A percentile compares a stretch with the other conserved stretches of the same genome.
phyloP scores from a whole-genome alignment of 768 basidiomycete genomes.

The Chiua virens region DNA sequence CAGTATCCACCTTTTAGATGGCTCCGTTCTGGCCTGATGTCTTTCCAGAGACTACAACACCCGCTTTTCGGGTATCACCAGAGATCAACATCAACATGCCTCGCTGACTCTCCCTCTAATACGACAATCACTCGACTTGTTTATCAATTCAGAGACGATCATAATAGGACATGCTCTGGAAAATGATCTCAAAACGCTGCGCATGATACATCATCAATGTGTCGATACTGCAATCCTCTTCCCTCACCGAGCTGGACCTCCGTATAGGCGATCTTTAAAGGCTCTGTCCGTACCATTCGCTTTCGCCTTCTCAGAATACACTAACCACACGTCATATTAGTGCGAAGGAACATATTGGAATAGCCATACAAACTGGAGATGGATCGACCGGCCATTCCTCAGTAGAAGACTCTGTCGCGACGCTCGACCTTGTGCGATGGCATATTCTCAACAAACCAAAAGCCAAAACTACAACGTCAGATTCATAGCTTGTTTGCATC shows the following conservation, averaged over 20 bases:
- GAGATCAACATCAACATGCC: constrained; percentile 59
- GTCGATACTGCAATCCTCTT: constrained; percentile 89
- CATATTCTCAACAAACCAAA: constrained; percentile 64
- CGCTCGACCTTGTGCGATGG: constrained; percentile 87
- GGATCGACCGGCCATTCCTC: constrained; percentile 83
- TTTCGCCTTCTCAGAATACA: background rate
- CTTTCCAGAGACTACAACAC: constrained; percentile 82
- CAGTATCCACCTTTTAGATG: constrained; percentile 24
- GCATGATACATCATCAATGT: constrained; percentile 81
- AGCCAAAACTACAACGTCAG: constrained; percentile 16
- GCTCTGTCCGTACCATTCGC: constrained; percentile 59
- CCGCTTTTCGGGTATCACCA: constrained; percentile 81
- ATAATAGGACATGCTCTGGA: constrained; percentile 90
- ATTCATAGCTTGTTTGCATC: constrained; percentile 10
- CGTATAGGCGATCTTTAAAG: constrained; percentile 76
- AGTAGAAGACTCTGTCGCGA: constrained; percentile 84
- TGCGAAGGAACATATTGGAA: constrained; percentile 77
- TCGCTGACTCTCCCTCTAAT: constrained; percentile 64
- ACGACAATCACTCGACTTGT: constrained; percentile 62
- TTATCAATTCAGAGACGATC: constrained; percentile 80
- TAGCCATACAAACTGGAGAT: constrained; percentile 79
- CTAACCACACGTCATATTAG: constrained; percentile 38
- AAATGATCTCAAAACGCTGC: constrained; percentile 89
- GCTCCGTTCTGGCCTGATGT: constrained; percentile 1
- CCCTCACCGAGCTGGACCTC: constrained; percentile 76